Evolutionary conservation across 2,329 filamentous ascomycete genomes (phyloP).

Genomic region (Neofusicoccum laricinum): DNA sequence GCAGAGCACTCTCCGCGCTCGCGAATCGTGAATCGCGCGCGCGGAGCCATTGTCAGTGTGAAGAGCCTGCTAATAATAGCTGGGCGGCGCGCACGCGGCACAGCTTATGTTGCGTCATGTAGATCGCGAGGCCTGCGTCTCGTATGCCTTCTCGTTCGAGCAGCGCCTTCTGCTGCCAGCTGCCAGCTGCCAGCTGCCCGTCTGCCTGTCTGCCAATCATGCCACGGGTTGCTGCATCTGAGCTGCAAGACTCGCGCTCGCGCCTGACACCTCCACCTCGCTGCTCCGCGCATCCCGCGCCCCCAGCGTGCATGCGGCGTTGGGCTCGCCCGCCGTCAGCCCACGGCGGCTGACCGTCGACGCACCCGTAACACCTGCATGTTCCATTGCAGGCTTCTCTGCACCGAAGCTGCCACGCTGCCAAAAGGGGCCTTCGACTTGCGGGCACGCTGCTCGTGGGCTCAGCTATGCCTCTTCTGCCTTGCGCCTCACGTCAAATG

Average conservation of each 20-base stretch:
- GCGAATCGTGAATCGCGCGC: neutral
- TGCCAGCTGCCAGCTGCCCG: neutral
- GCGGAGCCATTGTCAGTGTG: neutral
- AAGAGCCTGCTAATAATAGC: constrained; percentile 9
- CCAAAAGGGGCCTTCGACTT: neutral
- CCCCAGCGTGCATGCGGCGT: neutral
- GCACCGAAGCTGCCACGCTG: neutral
- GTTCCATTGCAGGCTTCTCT: constrained; percentile 14
- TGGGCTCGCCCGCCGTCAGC: neutral
- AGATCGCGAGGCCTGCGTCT: neutral
- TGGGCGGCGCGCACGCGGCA: neutral
- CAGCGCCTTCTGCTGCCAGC: neutral
- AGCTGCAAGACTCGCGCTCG: neutral
- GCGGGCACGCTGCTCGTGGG: neutral
- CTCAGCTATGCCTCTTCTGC: neutral
- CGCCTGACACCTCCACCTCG: neutral
- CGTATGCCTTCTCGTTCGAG: neutral
- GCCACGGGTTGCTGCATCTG: neutral
- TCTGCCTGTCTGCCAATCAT: neutral
- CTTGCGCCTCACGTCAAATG: neutral
- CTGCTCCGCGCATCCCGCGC: neutral
- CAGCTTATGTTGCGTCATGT: constrained; percentile 8
- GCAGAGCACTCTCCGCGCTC: neutral
- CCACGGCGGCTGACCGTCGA: neutral
- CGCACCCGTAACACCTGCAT: neutral